These are phyloP conservation scores for Fusarium irregulare DNA, from an alignment of 2,329 filamentous ascomycete genomes.

Conservation along the genomic window DNA sequence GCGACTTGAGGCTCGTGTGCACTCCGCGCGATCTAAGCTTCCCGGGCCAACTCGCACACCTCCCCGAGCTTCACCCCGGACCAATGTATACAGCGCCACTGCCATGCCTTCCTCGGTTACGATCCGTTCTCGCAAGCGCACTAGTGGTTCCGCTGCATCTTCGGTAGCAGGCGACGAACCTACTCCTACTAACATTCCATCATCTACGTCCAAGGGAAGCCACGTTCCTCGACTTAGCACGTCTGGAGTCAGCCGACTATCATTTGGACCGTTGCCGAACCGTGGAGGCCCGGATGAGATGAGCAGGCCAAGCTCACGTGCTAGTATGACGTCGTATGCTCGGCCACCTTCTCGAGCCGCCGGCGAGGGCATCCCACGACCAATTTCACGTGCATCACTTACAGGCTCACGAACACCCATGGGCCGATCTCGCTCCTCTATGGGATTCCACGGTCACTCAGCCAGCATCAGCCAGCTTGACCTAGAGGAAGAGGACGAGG, in stretches of 20 bases:
- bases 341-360: slow-evolving; percentile 63
- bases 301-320: slow-evolving; percentile 77
- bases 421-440: slow-evolving; percentile 76
- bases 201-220: slow-evolving; percentile 55
- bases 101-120: slow-evolving; percentile 68
- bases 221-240: slow-evolving; percentile 70
- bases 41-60: slow-evolving; percentile 84
- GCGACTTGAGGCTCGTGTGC: slow-evolving; percentile 91
- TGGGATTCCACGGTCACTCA: slow-evolving; percentile 72
- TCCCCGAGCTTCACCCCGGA: slow-evolving; percentile 81
- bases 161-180: slow-evolving; percentile 63
- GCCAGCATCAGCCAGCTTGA: slow-evolving; percentile 68
- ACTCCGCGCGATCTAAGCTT: slow-evolving; percentile 89
- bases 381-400: slow-evolving; percentile 73
- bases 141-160: slow-evolving; percentile 66
- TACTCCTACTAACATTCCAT: slow-evolving; percentile 58
- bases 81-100: slow-evolving; percentile 54
- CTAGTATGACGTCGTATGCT: slow-evolving; percentile 68
- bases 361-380: slow-evolving; percentile 66
- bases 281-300: slow-evolving; percentile 60
- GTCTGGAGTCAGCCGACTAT: slow-evolving; percentile 71
- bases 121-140: slow-evolving; percentile 76
- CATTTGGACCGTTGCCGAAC: slow-evolving; percentile 71
- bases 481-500: slow-evolving; percentile 57
- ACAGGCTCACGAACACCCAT: slow-evolving; percentile 72